These are phyloP conservation scores for Coniosporium apollinis DNA, from an alignment of 495 filamentous ascomycete species.

Conservation along the genomic window DNA sequence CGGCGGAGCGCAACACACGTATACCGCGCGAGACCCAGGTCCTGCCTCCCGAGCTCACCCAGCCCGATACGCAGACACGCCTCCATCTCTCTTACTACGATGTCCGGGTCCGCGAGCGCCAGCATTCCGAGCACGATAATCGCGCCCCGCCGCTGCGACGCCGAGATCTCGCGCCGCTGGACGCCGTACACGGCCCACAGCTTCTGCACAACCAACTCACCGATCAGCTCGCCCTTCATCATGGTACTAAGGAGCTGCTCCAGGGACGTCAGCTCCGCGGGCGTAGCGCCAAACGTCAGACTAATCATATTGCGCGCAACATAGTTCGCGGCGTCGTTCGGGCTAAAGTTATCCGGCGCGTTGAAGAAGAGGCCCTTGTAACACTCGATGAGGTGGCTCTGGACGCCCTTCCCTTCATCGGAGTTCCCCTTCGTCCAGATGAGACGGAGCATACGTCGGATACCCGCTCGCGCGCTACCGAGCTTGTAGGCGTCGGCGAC, in stretches of 20 bases:
- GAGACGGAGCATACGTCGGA: slow-evolving; percentile 81
- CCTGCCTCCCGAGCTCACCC: slow-evolving; percentile 57
- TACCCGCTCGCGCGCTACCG: slow-evolving; percentile 73
- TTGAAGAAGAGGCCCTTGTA: slow-evolving; percentile 94
- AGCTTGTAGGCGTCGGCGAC: slow-evolving; percentile 89
- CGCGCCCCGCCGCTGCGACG: slow-evolving; percentile 75
- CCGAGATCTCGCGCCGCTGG: slow-evolving; percentile 82
- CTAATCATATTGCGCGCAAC: slow-evolving; percentile 98
- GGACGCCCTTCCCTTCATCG: slow-evolving; percentile 96
- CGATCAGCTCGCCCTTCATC: slow-evolving; percentile 84
- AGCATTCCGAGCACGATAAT: slow-evolving; percentile 98
- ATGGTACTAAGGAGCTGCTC: slow-evolving; percentile 91
- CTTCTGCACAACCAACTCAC: slow-evolving; percentile 74
- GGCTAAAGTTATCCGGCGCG: slow-evolving; percentile 68
- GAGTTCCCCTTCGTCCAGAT: slow-evolving; percentile 99
- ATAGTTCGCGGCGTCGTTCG: slow-evolving; percentile 88
- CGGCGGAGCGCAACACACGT: slow-evolving; percentile 84
- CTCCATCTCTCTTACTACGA: slow-evolving; percentile 86
- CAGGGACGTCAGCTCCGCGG: slow-evolving; percentile 84
- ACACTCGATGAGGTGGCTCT: slow-evolving; percentile 90
- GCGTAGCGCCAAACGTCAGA: slow-evolving; percentile 84
- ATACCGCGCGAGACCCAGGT: slow-evolving; percentile 81
- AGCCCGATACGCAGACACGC: slow-evolving; percentile 83
- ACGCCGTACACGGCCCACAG: slow-evolving; percentile 96
- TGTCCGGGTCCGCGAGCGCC: slow-evolving; percentile 77